Percentiles rank a stretch among this genome's conserved stretches.
phyloP scores from a whole-genome alignment of 345 rosid species.

The Anacardium occidentale region DNA sequence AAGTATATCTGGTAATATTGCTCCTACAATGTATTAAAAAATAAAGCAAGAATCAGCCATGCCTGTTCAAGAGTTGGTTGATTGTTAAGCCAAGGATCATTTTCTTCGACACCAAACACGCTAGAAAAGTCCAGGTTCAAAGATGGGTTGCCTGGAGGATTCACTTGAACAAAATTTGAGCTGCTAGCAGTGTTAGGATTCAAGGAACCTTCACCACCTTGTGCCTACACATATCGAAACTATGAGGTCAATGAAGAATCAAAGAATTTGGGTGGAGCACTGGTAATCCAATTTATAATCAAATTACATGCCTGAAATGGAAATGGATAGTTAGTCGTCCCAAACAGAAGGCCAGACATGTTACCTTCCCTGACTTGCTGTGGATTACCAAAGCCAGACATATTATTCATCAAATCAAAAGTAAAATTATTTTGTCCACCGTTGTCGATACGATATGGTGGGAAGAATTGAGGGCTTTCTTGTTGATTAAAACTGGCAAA shows the following conservation, averaged over 20 bases:
- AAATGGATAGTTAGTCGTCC: not conserved
- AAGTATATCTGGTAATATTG: too few relatives aligned
- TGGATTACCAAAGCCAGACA: not conserved
- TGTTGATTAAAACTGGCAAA: conserved; percentile 5
- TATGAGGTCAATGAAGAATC: not conserved
- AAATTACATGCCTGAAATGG: conserved; percentile 15
- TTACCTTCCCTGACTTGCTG: not conserved
- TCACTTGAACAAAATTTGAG: not conserved
- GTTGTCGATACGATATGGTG: conserved; percentile 5
- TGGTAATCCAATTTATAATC: not conserved
- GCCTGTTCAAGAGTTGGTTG: conserved; percentile 26
- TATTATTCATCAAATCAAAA: not conserved
- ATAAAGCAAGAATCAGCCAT: not conserved
- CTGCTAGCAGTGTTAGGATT: conserved; percentile 2
- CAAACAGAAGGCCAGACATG: conserved; percentile 1
- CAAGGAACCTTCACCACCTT: not conserved
- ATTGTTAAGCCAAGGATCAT: not conserved
- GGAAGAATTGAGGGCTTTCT: conserved; percentile 1
- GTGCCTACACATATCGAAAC: conserved; percentile 15
- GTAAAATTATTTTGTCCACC: not conserved
- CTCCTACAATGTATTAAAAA: not conserved
- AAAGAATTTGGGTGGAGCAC: not conserved
- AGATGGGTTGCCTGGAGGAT: conserved; percentile 3
- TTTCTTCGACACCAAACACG: not conserved
- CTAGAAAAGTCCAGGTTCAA: conserved; percentile 8